Conservation (phyloP, 768 basidiomycete species). For the Cantharellus anzutake region DNA sequence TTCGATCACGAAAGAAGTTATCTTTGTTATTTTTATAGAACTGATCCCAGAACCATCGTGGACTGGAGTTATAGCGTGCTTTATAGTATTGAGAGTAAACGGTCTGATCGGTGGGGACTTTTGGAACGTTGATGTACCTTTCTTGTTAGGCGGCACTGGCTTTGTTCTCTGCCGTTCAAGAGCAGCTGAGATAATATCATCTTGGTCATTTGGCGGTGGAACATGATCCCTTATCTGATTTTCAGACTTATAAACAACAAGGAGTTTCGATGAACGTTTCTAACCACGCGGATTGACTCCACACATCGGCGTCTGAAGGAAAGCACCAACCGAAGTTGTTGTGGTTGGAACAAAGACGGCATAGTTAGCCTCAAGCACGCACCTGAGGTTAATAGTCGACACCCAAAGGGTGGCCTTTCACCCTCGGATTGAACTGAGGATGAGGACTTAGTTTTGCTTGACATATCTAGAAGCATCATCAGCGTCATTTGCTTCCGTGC, state of each 20-base stretch:
- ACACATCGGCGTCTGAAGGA: slow-evolving; percentile 24
- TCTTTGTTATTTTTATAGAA: slow-evolving; percentile 74
- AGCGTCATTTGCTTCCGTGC: neutral
- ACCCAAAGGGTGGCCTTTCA: slow-evolving; percentile 18
- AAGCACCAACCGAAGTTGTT: neutral
- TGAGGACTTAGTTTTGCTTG: slow-evolving; percentile 29
- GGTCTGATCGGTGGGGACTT: neutral
- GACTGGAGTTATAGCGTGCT: slow-evolving; percentile 17
- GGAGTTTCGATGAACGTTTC: neutral
- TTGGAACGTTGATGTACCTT: slow-evolving; percentile 18
- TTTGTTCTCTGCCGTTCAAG: slow-evolving; percentile 47
- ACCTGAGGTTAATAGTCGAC: neutral
- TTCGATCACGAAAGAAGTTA: slow-evolving; percentile 89
- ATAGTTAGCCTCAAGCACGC: neutral
- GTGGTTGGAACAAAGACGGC: neutral
- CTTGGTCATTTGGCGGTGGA: slow-evolving; percentile 63
- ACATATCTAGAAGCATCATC: no score
- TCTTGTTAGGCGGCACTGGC: slow-evolving; percentile 60
- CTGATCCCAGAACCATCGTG: slow-evolving; percentile 48
- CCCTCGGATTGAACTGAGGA: slow-evolving; percentile 48
- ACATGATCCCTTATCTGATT: slow-evolving; percentile 45
- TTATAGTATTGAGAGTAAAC: neutral
- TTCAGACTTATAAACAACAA: neutral
- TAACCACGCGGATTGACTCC: slow-evolving; percentile 65
- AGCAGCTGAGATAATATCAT: slow-evolving; percentile 47